Evolutionary conservation across 2,329 filamentous ascomycete genomes (phyloP), one percentile per base, ranked within the genome.

Genomic region (Trichoderma hamatum): DNA sequence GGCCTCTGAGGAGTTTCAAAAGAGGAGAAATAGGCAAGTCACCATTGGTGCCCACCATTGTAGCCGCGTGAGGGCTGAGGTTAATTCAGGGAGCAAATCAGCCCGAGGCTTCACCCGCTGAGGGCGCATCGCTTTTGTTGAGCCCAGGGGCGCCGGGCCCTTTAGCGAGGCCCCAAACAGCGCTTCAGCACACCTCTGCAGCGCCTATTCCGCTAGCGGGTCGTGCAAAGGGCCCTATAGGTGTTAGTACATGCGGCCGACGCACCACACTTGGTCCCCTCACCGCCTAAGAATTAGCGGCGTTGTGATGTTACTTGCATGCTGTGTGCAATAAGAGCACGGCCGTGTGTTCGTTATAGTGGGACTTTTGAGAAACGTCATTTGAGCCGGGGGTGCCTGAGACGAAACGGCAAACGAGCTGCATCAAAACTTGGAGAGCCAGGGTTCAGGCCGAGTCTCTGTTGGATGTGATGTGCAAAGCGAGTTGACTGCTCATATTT

Each of bases 71-170:
- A 34, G 30, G 51, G 39, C 39, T 46, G 61, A 64, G 61, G 61
- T 64, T 66, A 66, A 66, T 66, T 24, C 32, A 28, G 62, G 52
- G 62, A 56, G 62, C 61, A n/a, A 56, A 64, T 64, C 61, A 64
- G 61, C 21, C 49, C 52, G 30, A 32, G 52, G 61, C 34, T 54
- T 66, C 28, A 34, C 30, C 46, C 60, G 21, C 21, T 52, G 43
- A 34, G 21, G 19, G 28, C 28, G 61, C 61, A 30, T 30, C 62
- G 19, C 30, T 32, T 49, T 66, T 66, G 63, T 66, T 66, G 63
- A 66, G 52, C 9, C 63, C 63, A 66, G 63, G 63, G 52, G 36
- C 52, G 52, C 36, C 52, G 55, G 63, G 52, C 36, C 24, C 52
- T n/a, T 36, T 56, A 66, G 63, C 63, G 52, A 36, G n/a, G 32